Conservation (phyloP, 2,329 filamentous ascomycete genomes). For the Paraphoma chrysanthemicola region DNA sequence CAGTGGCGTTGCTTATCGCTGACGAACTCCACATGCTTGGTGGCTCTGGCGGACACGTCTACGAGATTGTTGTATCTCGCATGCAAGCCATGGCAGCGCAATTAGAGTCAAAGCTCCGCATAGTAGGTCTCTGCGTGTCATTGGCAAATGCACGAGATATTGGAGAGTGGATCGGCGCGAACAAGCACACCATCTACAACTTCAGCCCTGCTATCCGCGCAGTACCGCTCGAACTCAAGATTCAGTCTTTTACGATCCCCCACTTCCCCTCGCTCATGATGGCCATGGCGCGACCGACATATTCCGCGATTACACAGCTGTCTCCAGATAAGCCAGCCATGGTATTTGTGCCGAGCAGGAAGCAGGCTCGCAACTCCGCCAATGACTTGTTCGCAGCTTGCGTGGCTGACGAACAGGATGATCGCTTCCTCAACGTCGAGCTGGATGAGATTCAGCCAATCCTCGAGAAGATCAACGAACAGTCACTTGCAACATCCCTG, state of each 20-base stretch:
- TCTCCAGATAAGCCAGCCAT: constrained; percentile 89
- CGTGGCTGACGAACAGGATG: constrained; percentile 87
- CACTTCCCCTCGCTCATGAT: constrained; percentile 99
- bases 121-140: constrained; percentile 89
- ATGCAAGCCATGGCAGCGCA: constrained; percentile 96
- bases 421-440: constrained; percentile 88
- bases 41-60: constrained; percentile 83
- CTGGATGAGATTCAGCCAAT: constrained; percentile 82
- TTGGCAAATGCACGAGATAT: constrained; percentile 92
- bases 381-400: constrained; percentile 88
- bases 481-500: constrained; percentile 84
- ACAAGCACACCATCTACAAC: constrained; percentile 98
- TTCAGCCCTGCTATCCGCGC: constrained; percentile 93
- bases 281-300: constrained; percentile 95
- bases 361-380: constrained; percentile 88
- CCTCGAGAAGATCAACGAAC: constrained; percentile 83
- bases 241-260: constrained; percentile 93
- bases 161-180: constrained; percentile 97
- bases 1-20: constrained; percentile 87
- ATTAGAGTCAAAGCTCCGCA: constrained; percentile 82
- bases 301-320: constrained; percentile 85
- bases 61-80: constrained; percentile 95
- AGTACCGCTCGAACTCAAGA: constrained; percentile 88
- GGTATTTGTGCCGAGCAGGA: constrained; percentile 90
- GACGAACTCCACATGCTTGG: constrained; percentile 95